Base-by-base conservation (phyloP, 352 stramenopile species). In the Elongisporangium prolatum region DNA sequence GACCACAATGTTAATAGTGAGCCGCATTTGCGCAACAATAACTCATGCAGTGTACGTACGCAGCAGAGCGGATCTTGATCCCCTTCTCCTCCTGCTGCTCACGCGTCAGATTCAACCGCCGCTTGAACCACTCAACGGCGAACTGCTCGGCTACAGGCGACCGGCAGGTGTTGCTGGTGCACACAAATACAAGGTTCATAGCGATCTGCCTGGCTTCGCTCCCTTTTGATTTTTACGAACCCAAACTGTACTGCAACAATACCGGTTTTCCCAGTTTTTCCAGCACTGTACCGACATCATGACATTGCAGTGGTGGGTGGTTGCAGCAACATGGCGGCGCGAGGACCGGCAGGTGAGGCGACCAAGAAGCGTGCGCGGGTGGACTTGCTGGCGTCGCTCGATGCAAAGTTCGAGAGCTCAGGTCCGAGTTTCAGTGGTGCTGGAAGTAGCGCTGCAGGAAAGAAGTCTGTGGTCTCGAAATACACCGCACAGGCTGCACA, bases 151-250 rank as follows among this genome's bases (percentile, higher is more conserved):
- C 78, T 50, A 90, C 81, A 5, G 84, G 80, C 49, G 84, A 94
- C 38, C 84, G 80, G 60, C 82, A 92, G 55, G 82, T 92, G 68
- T 94, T 94, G 69, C 84, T 91, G 34, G 84, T 90, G 70, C 84
- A 94, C 50, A 92, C 82, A 49, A 94, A 94, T 54, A 94, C 64
- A 25, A 94, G 71, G 66, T 90, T 85, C 81, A 90, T 44, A 20
- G 5, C 21, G 20, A 44, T 44, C 34, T 7, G 34, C n/a, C n/a
- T n/a, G n/a, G n/a, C n/a, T n/a, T n/a, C n/a, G n/a, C n/a, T n/a
- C n/a, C n/a, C n/a, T n/a, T n/a, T n/a, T n/a, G n/a, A n/a, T n/a
- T n/a, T n/a, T n/a, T n/a, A n/a, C n/a, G n/a, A n/a, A n/a, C n/a
- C n/a, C n/a, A n/a, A n/a, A n/a, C n/a, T n/a, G n/a, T n/a, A n/a